These are phyloP conservation scores for Microcyclosporella mali DNA, from an alignment of 2,329 filamentous ascomycete genomes.

Conservation along the genomic window DNA sequence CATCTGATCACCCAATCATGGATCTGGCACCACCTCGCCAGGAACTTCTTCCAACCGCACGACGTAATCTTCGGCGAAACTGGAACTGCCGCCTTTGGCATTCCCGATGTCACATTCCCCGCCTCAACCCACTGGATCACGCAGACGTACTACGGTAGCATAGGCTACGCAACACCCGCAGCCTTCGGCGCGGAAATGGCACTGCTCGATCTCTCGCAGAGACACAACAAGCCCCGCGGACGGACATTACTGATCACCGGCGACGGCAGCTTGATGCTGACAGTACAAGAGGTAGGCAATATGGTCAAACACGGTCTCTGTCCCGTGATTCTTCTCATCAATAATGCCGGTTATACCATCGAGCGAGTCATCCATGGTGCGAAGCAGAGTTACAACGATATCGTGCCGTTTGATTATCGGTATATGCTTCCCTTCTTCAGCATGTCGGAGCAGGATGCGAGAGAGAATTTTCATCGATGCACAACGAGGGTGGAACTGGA, in stretches of 20 bases:
- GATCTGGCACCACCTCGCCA: constrained; percentile 34
- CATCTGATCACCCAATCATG: constrained; percentile 39
- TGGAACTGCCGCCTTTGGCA: constrained; percentile 80
- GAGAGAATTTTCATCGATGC: constrained; percentile 6
- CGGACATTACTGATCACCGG: constrained; percentile 33
- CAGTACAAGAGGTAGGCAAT: constrained; percentile 59
- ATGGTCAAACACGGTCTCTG: constrained; percentile 46
- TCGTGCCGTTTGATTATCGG: constrained; percentile 28
- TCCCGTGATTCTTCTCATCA: constrained; percentile 39
- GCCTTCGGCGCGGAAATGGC: constrained; percentile 67
- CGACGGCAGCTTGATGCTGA: constrained; percentile 60
- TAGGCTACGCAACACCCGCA: constrained; percentile 59
- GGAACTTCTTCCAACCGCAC: constrained; percentile 52
- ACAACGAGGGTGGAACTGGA: constrained; percentile 34
- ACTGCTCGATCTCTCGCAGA: constrained; percentile 35
- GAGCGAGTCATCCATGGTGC: constrained; percentile 44
- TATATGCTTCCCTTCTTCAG: constrained; percentile 9
- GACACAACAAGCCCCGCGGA: constrained; percentile 35
- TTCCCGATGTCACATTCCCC: constrained; percentile 79
- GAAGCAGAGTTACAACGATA: constrained; percentile 16
- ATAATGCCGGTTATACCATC: constrained; percentile 45
- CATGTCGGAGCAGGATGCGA: constrained; percentile 2
- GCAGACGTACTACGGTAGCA: constrained; percentile 67
- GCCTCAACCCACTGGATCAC: constrained; percentile 69
- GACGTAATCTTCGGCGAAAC: constrained; percentile 84